Evolutionary conservation across 2,329 filamentous ascomycete species (phyloP), one percentile per base, ranked within the genome.

Genomic region (Trichoderma harzianum): DNA sequence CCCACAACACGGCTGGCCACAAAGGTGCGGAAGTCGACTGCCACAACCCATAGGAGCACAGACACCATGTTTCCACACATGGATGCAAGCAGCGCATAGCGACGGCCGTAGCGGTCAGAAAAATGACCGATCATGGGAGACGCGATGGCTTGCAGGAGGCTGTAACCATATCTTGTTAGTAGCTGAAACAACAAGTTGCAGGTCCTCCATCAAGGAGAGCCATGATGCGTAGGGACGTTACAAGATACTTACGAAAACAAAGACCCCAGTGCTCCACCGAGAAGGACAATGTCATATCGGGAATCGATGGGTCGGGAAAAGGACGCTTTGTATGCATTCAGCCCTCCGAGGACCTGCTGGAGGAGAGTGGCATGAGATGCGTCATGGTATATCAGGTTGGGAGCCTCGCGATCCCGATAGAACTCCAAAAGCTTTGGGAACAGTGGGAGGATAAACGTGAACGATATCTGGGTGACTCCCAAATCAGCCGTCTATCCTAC

Each of bases 381-480:
- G 69, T 84, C 83, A 63, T 80, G 77, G 55, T 83, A 77, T 69
- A 83, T 78, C 69, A 82, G 77, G n/a, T 84, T 78, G 28, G 86
- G 83, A 53, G 88, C 87, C 82, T 98, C 95, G 82, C 91, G 90
- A 79, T 93, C 91, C 83, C 94, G 93, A 85, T 98, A 99, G 88
- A 98, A 98, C 78, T 97, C 92, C 82, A 98, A 92, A 58, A 99
- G 91, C 72, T 94, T 95, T 8, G 95, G 96, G 80, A 98, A 99
- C 43, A 99, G 89, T 0, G 96, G 96, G 10, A 99, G 91, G 79
- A 98, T 98, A 80, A 99, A 98, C 34, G 96, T 99, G 82, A 99
- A 99, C 70, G 95, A 98, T 78, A 98, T 93, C 95, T 98, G 63
- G 30, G 14, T 11, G 16, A 7, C 32, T 32, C 39, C 30, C n/a